Evolutionary conservation across 2,329 filamentous ascomycete genomes (phyloP).

Genomic region (Hypomyces rosellus): DNA sequence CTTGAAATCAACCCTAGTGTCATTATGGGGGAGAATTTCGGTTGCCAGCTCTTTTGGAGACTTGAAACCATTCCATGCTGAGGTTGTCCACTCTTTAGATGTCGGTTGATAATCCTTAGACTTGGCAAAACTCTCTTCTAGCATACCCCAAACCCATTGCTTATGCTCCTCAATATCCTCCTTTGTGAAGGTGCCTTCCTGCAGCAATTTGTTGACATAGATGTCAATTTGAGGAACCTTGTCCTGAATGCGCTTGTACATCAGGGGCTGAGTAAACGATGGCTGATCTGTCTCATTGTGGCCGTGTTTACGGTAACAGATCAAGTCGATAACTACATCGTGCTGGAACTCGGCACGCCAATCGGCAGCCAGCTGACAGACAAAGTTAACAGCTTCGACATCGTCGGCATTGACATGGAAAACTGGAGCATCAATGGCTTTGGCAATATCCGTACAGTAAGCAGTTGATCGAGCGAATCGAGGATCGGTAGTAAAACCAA

Average conservation of each 20-base stretch:
- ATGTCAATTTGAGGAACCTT: constrained; percentile 83
- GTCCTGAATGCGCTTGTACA: constrained; percentile 95
- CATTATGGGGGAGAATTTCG: constrained; percentile 86
- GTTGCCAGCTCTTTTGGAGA: constrained; percentile 95
- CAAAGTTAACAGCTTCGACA: constrained; percentile 96
- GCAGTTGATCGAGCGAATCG: constrained; percentile 95
- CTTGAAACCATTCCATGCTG: constrained; percentile 99
- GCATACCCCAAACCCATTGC: constrained; percentile 99
- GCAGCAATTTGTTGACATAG: constrained; percentile 84
- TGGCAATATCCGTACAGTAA: constrained; percentile 99
- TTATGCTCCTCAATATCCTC: constrained; percentile 98
- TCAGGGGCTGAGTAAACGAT: constrained; percentile 97
- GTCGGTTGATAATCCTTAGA: constrained; percentile 97
- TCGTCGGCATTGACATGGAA: constrained; percentile 99
- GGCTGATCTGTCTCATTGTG: constrained; percentile 99
- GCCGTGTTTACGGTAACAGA: constrained; percentile 98
- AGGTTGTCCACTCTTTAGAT: constrained; percentile 97
- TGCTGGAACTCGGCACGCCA: constrained; percentile 99
- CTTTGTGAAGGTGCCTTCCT: constrained; percentile 92
- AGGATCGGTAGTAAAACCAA: constrained; percentile 97
- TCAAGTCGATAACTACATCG: constrained; percentile 94
- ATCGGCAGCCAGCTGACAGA: constrained; percentile 93
- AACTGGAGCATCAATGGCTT: constrained; percentile 94
- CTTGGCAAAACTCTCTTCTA: constrained; percentile 94
- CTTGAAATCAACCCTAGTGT: constrained; percentile 70